A percentile compares a stretch with the other conserved stretches of the same genome.
These are phyloP conservation scores for Gaultheria prostrata DNA, from an alignment of 148 eudicot genomes.

Conservation along the genomic window DNA sequence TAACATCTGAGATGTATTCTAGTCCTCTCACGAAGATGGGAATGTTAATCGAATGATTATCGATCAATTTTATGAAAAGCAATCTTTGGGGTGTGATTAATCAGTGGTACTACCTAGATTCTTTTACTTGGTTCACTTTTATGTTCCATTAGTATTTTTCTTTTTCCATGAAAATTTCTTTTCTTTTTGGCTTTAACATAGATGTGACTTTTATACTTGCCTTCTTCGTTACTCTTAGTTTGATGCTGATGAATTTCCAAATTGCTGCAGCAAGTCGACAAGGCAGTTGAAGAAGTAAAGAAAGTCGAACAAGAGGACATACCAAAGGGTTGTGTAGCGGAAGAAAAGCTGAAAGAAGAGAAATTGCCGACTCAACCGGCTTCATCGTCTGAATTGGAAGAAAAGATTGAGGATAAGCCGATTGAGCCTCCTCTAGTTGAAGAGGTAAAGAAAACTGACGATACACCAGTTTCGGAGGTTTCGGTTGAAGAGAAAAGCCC, in stretches of 20 bases:
- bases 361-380: constrained; percentile 13
- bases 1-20: neutral
- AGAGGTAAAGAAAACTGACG: constrained; percentile 14
- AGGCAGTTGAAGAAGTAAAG: constrained; percentile 37
- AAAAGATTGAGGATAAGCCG: constrained; percentile 27
- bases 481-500: constrained; percentile 4
- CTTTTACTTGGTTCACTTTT: neutral
- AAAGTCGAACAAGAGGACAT: constrained; percentile 25
- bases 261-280: constrained; percentile 40
- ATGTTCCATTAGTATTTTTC: neutral
- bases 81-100: neutral
- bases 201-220: neutral
- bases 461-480: neutral
- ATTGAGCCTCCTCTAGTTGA: constrained; percentile 16
- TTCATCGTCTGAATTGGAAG: constrained; percentile 23
- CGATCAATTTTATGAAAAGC: neutral
- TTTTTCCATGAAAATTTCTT: neutral
- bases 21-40: neutral
- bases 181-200: neutral
- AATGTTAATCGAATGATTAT: neutral
- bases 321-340: constrained; percentile 23
- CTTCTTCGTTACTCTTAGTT: neutral
- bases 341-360: constrained; percentile 30
- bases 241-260: constrained; percentile 17
- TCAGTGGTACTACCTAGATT: neutral